Conservation (phyloP, 805 yeast genomes). For the Phaffomyces thermotolerans region DNA sequence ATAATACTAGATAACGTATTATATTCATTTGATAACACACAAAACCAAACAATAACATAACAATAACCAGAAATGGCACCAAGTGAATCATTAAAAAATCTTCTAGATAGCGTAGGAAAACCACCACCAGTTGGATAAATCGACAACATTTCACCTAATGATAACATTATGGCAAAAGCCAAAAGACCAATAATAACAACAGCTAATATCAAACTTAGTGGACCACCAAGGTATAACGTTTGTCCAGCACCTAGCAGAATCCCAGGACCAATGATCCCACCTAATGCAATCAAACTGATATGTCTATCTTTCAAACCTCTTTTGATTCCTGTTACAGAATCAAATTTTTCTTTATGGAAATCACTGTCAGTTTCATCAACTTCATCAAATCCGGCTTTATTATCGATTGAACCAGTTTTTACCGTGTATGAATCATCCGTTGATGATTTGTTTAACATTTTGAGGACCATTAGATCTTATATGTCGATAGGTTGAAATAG, state of each 20-base stretch:
- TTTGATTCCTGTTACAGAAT: constrained; percentile 29
- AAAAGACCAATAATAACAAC: constrained; percentile 47
- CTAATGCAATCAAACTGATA: constrained; percentile 43
- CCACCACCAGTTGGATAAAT: constrained; percentile 41
- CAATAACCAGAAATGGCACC: constrained; percentile 51
- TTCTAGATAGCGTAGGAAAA: constrained; percentile 45
- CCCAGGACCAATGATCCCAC: constrained; percentile 60
- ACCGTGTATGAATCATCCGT: no score
- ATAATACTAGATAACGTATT: constrained; percentile 45
- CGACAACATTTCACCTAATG: constrained; percentile 52
- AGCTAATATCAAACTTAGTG: constrained; percentile 39
- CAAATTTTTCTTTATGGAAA: constrained; percentile 9
- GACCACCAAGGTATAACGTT: constrained; percentile 44
- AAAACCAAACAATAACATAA: constrained; percentile 52
- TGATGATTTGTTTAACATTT: not conserved
- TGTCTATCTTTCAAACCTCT: constrained; percentile 45
- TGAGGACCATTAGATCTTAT: no score
- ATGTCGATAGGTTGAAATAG: no score
- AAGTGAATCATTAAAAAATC: constrained; percentile 44
- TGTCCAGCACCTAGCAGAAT: constrained; percentile 47
- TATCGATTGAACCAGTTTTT: not conserved
- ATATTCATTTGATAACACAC: constrained; percentile 50
- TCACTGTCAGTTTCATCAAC: constrained; percentile 7
- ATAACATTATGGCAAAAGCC: constrained; percentile 48
- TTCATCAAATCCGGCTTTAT: not conserved